Percentiles rank a stretch among this genome's conserved stretches.
Conservation (phyloP, 257 asterid genomes). For the Petunia secreta region DNA sequence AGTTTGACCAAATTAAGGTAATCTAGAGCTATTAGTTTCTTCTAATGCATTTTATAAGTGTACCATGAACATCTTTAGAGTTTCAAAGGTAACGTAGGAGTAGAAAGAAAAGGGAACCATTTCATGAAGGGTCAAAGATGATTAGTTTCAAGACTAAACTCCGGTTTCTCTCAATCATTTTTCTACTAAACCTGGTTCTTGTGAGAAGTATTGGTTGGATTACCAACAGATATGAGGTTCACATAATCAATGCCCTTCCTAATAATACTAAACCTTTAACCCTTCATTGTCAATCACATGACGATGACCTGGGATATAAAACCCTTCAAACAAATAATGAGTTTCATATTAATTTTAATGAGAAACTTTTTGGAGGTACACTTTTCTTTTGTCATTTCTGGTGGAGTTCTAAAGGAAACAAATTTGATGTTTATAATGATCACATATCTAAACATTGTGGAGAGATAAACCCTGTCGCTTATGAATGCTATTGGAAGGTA, state of each 20-base stretch:
- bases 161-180: background rate
- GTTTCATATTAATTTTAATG: background rate
- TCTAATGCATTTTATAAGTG: background rate
- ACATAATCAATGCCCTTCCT: background rate
- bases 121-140: background rate
- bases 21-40: background rate
- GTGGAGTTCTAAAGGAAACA: background rate
- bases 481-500: background rate
- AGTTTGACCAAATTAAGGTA: no score
- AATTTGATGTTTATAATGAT: background rate
- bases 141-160: background rate
- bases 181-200: background rate
- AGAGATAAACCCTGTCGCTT: background rate
- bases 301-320: constrained; percentile 9
- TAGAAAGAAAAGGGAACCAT: background rate
- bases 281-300: background rate
- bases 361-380: background rate
- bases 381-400: constrained; percentile 15
- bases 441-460: background rate
- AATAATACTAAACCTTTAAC: background rate
- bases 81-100: background rate
- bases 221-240: background rate
- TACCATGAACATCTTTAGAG: background rate
- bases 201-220: background rate
- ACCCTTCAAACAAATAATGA: background rate